phyloP scores from a whole-genome alignment of 2,329 filamentous ascomycete genomes.

The Pseudogymnoascus sp. region DNA sequence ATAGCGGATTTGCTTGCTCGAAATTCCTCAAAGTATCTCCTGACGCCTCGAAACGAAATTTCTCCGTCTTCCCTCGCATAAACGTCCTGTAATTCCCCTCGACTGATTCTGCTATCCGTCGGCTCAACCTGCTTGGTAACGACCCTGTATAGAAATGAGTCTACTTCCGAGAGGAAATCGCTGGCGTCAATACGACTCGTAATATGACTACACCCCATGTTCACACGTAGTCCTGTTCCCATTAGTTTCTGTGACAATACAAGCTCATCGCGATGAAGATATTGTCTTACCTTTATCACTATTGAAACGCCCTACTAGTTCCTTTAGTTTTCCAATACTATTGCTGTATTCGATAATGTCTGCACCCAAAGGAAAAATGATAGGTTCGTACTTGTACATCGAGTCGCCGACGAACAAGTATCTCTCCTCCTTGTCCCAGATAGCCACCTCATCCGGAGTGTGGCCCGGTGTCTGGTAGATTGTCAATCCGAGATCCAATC shows the following conservation, averaged over 20 bases:
- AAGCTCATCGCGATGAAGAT: neutral
- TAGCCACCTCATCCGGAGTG: conserved; percentile 39
- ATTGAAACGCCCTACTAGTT: neutral
- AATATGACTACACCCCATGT: neutral
- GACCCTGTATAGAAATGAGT: neutral
- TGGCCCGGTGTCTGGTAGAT: conserved; percentile 41
- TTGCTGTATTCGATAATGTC: neutral
- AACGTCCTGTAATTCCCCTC: neutral
- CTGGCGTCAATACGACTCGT: neutral
- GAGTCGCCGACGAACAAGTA: conserved; percentile 41
- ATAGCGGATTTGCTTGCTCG: neutral
- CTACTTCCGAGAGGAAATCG: neutral
- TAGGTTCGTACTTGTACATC: conserved; percentile 33
- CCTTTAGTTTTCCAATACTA: neutral
- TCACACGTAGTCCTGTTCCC: neutral
- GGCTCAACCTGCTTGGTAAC: neutral
- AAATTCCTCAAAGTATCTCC: neutral
- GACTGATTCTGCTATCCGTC: neutral
- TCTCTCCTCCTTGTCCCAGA: conserved; percentile 38
- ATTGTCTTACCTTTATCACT: neutral
- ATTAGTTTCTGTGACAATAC: neutral
- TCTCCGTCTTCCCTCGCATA: neutral
- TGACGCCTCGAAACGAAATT: neutral
- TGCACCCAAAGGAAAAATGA: neutral
- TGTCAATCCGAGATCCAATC: conserved; percentile 30